Base-by-base conservation (phyloP, 345 rosid species). In the Triadica sebifera region DNA sequence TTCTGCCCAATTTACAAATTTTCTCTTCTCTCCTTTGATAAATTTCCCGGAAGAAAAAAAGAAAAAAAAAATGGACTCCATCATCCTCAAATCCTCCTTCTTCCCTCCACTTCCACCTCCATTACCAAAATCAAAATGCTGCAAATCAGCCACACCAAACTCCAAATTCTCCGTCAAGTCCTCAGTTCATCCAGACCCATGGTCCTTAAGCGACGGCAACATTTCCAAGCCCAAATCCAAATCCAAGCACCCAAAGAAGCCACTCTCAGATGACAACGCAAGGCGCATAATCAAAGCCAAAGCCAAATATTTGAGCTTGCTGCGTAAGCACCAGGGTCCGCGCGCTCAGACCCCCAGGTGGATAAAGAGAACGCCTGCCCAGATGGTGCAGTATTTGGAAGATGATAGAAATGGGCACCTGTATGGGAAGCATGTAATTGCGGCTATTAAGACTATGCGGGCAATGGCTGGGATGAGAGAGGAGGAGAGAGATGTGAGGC, bases 351-450 rank as follows among this genome's bases (percentile, higher is more conserved):
- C 96, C 0, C 96, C 97, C 34, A 86, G 81, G 66, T 94, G 98
- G 97, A 89, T 89, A 16, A 92, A 88, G 81, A 84, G 97, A 22
- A 84, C 97, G 6, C 97, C 97, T 20, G 90, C 90, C 80, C 97
- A 94, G 85, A 94, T 94, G 98, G 89, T 94, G 69, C 83, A 73
- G 87, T 94, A 88, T 73, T 73, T 92, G 83, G 77, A 87, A 64
- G 96, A 94, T 77, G 92, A 94, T 72, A 81, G 85, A 74, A 84
- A 90, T 6, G 97, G 97, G 13, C 87, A 88, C 24, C 70, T 94
- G 79, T 87, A 94, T 58, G 97, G 97, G 38, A 88, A 85, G 79
- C 96, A 92, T 63, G 98, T 94, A 37, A 82, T 87, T 71, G 97
- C 98, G 3, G 98, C 97, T 43, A 85, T 90, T 17, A 90, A 88